Percentiles rank a stretch among this genome's conserved stretches.
Conservation (phyloP, 495 filamentous ascomycete species). For the Aspergillus hancockii region DNA sequence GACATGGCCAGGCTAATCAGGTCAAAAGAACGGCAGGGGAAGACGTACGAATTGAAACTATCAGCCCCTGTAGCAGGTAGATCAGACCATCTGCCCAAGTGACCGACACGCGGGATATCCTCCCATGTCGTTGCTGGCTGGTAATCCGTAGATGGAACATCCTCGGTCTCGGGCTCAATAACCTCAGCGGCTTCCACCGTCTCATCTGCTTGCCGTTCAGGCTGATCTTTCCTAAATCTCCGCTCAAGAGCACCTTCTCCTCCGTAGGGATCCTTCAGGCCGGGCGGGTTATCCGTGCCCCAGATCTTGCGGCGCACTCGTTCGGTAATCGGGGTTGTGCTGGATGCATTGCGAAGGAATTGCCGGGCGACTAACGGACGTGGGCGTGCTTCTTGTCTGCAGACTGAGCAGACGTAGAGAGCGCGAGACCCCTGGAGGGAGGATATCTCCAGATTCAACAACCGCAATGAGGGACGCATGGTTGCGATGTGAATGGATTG, state of each 20-base stretch:
- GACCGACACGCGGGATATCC: conserved; percentile 59
- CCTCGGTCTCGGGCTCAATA: conserved; percentile 9
- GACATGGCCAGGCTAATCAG: not conserved
- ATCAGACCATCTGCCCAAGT: conserved; percentile 48
- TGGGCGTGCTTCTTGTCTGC: conserved; percentile 40
- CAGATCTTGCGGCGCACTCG: conserved; percentile 54
- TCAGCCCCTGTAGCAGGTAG: conserved; percentile 23
- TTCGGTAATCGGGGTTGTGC: conserved; percentile 45
- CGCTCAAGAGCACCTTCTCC: conserved; percentile 36
- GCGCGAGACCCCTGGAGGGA: conserved; percentile 23
- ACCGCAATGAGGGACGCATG: conserved; percentile 44
- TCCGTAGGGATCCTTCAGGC: conserved; percentile 54
- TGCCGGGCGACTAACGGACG: conserved; percentile 43
- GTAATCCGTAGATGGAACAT: conserved; percentile 37
- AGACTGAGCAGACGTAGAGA: conserved; percentile 46
- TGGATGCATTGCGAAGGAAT: conserved; percentile 45
- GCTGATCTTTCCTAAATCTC: conserved; percentile 25
- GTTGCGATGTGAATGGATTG: conserved; percentile 26
- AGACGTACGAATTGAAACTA: conserved; percentile 31
- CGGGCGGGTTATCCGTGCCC: conserved; percentile 57
- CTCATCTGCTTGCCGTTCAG: conserved; percentile 18
- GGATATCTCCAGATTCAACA: conserved; percentile 40
- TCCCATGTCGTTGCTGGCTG: conserved; percentile 57
- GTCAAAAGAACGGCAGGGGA: conserved; percentile 3
- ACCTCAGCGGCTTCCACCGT: conserved; percentile 4